These are phyloP conservation scores for Ophiocordyceps sinensis DNA, from an alignment of 2,329 filamentous ascomycete species.

Conservation along the genomic window DNA sequence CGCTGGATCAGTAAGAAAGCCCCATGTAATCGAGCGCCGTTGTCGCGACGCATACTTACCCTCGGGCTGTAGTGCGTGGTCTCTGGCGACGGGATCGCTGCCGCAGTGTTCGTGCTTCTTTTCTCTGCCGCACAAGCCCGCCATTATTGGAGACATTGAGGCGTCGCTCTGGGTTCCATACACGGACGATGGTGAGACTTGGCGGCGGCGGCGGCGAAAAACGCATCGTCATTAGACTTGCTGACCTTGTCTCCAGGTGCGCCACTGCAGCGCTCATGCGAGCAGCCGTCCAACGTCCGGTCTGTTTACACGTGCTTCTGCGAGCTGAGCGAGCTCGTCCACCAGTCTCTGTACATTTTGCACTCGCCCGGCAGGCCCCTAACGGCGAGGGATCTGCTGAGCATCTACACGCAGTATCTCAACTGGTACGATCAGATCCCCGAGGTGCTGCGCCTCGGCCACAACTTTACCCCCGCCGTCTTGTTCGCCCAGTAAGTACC, in stretches of 20 bases:
- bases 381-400: constrained; percentile 47
- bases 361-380: constrained; percentile 54
- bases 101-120: constrained; percentile 45
- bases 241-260: constrained; percentile 23
- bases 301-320: constrained; percentile 56
- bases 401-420: constrained; percentile 53
- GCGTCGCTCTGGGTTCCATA: constrained; percentile 45
- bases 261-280: constrained; percentile 37
- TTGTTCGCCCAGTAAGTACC: constrained; percentile 55
- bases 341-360: constrained; percentile 56
- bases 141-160: constrained; percentile 45
- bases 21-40: not conserved
- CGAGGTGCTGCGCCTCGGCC: constrained; percentile 45
- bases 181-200: constrained; percentile 38
- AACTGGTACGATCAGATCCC: constrained; percentile 59
- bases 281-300: constrained; percentile 53
- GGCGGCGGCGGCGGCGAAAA: no score
- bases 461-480: constrained; percentile 60
- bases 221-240: not conserved
- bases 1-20: constrained; percentile 45
- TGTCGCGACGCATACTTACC: constrained; percentile 7
- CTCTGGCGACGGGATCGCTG: constrained; percentile 45
- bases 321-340: constrained; percentile 59
- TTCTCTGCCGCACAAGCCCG: constrained; percentile 42
- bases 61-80: constrained; percentile 39